phyloP scores from a whole-genome alignment of 2,329 filamentous ascomycete species.

The Diaporthe longicolla region DNA sequence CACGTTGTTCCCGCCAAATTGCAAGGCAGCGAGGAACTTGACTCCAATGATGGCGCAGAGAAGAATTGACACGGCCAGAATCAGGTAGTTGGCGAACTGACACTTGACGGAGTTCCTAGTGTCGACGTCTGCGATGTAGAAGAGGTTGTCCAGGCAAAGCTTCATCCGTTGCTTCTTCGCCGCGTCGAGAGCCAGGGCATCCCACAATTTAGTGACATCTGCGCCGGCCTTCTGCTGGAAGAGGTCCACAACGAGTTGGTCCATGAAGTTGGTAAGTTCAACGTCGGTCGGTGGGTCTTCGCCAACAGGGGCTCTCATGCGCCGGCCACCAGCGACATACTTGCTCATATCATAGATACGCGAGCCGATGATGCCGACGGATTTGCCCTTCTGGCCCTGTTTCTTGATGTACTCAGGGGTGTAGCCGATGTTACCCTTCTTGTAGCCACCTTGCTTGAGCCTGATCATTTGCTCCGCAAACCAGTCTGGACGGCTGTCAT shows the following conservation, averaged over 20 bases:
- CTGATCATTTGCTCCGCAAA: slow-evolving; percentile 89
- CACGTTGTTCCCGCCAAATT: slow-evolving; percentile 91
- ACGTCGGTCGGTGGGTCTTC: slow-evolving; percentile 58
- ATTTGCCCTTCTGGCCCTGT: slow-evolving; percentile 72
- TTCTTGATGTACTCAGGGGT: slow-evolving; percentile 82
- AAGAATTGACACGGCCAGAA: slow-evolving; percentile 86
- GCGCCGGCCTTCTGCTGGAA: slow-evolving; percentile 82
- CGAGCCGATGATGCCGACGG: slow-evolving; percentile 83
- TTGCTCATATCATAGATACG: slow-evolving; percentile 91
- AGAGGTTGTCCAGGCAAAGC: slow-evolving; percentile 91
- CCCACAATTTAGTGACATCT: slow-evolving; percentile 89
- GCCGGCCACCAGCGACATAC: slow-evolving; percentile 83
- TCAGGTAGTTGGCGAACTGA: slow-evolving; percentile 89
- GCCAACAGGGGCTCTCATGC: slow-evolving; percentile 70
- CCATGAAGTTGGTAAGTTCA: slow-evolving; percentile 84
- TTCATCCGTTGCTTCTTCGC: slow-evolving; percentile 77
- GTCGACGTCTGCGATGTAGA: slow-evolving; percentile 93
- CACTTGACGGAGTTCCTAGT: slow-evolving; percentile 89
- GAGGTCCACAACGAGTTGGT: slow-evolving; percentile 77
- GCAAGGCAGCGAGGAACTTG: slow-evolving; percentile 96
- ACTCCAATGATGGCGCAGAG: slow-evolving; percentile 88
- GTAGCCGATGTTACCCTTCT: slow-evolving; percentile 90
- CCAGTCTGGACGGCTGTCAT: slow-evolving; percentile 90
- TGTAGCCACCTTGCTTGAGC: slow-evolving; percentile 79
- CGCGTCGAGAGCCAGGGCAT: slow-evolving; percentile 73